These are phyloP conservation scores for Rhizopus arrhizus DNA, from an alignment of 371 early-diverging fungal species.

Conservation along the genomic window DNA sequence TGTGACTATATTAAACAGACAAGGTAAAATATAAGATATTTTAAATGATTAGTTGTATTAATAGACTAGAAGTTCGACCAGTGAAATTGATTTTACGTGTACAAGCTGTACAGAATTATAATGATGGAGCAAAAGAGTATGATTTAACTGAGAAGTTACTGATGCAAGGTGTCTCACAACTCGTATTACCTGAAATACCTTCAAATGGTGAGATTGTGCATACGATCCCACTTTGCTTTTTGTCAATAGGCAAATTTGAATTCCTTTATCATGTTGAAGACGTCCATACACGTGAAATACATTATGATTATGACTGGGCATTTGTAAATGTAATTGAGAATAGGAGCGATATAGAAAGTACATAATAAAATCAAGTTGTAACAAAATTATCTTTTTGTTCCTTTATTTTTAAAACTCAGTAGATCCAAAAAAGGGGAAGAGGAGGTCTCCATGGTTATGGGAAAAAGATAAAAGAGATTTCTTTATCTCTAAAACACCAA, in stretches of 20 bases:
- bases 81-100: constrained; percentile 63
- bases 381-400: too few species aligned
- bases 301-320: constrained; percentile 66
- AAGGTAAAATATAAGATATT: constrained; percentile 30
- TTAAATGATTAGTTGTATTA: neutral
- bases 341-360: neutral
- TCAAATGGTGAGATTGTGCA: constrained; percentile 13
- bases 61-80: constrained; percentile 36
- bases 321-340: constrained; percentile 31
- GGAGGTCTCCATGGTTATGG: too few species aligned
- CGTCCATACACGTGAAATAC: constrained; percentile 59
- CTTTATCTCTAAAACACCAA: too few species aligned
- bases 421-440: too few species aligned
- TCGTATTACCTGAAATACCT: constrained; percentile 61
- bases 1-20: constrained; percentile 57
- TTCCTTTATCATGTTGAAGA: constrained; percentile 70
- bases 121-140: constrained; percentile 66
- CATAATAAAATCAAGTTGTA: neutral
- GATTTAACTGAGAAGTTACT: constrained; percentile 61
- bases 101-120: constrained; percentile 70
- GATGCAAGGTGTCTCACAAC: constrained; percentile 65
- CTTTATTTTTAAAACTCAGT: too few species aligned
- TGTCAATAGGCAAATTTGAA: constrained; percentile 66
- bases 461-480: too few species aligned
- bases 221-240: constrained; percentile 60